These are phyloP conservation scores for Melanogaster broomeanus DNA, from an alignment of 768 basidiomycete species.

Conservation along the genomic window DNA sequence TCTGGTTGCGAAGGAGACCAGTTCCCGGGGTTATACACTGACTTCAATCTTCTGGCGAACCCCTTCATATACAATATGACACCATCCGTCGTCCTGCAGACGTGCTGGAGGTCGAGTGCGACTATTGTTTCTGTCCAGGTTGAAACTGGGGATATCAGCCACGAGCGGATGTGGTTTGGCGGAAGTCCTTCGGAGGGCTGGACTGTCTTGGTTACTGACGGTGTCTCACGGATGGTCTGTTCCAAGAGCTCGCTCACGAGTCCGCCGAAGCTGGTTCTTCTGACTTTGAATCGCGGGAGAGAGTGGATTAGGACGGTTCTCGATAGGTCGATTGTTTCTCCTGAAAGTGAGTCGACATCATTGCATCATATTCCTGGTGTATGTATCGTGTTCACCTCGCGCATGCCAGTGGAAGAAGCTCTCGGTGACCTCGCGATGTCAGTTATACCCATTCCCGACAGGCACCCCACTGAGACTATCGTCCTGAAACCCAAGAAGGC, in stretches of 20 bases:
- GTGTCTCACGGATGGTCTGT: conserved; percentile 41
- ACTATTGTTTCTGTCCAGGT: conserved; percentile 48
- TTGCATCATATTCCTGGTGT: neutral
- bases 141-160: conserved; percentile 37
- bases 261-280: conserved; percentile 50
- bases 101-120: conserved; percentile 51
- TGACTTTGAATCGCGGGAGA: conserved; percentile 30
- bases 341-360: conserved; percentile 35
- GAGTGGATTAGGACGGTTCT: conserved; percentile 42
- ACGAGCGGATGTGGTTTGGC: conserved; percentile 13
- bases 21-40: conserved; percentile 63
- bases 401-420: conserved; percentile 38
- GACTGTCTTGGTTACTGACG: conserved; percentile 49
- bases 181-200: conserved; percentile 41
- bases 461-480: conserved; percentile 52
- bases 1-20: conserved; percentile 34
- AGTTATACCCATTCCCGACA: conserved; percentile 48
- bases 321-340: conserved; percentile 38
- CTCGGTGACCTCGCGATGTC: conserved; percentile 41
- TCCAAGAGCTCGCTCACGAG: conserved; percentile 44
- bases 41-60: conserved; percentile 41
- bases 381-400: neutral
- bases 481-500: conserved; percentile 36
- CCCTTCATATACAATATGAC: conserved; percentile 34
- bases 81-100: conserved; percentile 34